Evolutionary conservation across 148 eudicot species (phyloP).

Genomic region (Chenopodium berlandieri): DNA sequence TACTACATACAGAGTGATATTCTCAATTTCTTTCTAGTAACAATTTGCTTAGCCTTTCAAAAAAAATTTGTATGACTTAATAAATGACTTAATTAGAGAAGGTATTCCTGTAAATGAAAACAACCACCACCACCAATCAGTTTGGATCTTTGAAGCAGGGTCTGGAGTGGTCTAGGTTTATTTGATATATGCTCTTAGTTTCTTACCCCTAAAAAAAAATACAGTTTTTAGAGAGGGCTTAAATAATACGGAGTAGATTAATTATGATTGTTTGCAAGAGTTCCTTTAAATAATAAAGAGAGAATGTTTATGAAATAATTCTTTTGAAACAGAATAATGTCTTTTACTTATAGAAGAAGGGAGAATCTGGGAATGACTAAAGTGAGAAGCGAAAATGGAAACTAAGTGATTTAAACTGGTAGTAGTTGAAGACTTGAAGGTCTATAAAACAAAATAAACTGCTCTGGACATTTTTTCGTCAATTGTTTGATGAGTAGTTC

Average conservation of each 20-base stretch:
- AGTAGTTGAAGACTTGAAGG: background rate
- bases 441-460: background rate
- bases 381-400: background rate
- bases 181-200: no score
- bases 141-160: background rate
- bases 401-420: no score
- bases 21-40: background rate
- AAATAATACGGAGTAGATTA: background rate
- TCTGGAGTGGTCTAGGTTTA: background rate
- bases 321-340: background rate
- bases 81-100: background rate
- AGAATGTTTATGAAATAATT: background rate
- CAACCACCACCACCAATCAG: background rate
- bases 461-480: background rate
- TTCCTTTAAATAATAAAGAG: background rate
- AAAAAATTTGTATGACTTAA: background rate
- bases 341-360: background rate
- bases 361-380: background rate
- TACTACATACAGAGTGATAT: background rate
- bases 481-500: background rate
- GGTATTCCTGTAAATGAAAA: background rate
- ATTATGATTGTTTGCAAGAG: background rate
- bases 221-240: no score
- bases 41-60: background rate
- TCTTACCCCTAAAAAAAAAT: no score